phyloP scores from a whole-genome alignment of 106 monocot species.

The Agapanthus africanus region DNA sequence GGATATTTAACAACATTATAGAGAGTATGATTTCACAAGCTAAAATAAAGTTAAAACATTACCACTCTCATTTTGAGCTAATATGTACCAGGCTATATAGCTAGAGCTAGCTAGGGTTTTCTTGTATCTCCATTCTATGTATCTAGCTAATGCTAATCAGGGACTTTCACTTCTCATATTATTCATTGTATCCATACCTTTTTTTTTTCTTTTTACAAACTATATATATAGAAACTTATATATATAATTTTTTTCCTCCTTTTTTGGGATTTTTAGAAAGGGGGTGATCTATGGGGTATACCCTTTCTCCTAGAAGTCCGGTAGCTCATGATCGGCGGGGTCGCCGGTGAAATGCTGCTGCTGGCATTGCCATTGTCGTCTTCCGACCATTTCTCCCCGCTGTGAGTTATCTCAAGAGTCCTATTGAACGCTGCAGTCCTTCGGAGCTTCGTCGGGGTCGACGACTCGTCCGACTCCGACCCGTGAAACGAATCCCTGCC shows the following conservation, averaged over 20 bases:
- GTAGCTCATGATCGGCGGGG: constrained; percentile 67
- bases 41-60: constrained; percentile 5
- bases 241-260: constrained; percentile 7
- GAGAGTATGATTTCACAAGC: constrained; percentile 9
- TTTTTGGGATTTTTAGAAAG: constrained; percentile 21
- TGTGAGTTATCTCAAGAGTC: constrained; percentile 1
- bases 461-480: constrained; percentile 44
- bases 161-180: constrained; percentile 7
- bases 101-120: not conserved
- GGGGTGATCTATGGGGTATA: constrained; percentile 73
- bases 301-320: constrained; percentile 82
- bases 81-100: not conserved
- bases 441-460: constrained; percentile 32
- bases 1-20: not conserved
- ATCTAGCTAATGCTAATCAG: constrained; percentile 4
- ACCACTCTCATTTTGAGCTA: constrained; percentile 8
- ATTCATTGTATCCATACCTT: constrained; percentile 11
- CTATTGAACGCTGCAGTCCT: constrained; percentile 22
- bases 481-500: constrained; percentile 13
- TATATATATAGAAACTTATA: not conserved
- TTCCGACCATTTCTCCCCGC: constrained; percentile 10
- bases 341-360: constrained; percentile 60
- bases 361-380: constrained; percentile 15
- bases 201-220: constrained; percentile 10
- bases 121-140: constrained; percentile 10